Evolutionary conservation across 2,329 filamentous ascomycete genomes (phyloP).

Genomic region (Xylaria sp.): DNA sequence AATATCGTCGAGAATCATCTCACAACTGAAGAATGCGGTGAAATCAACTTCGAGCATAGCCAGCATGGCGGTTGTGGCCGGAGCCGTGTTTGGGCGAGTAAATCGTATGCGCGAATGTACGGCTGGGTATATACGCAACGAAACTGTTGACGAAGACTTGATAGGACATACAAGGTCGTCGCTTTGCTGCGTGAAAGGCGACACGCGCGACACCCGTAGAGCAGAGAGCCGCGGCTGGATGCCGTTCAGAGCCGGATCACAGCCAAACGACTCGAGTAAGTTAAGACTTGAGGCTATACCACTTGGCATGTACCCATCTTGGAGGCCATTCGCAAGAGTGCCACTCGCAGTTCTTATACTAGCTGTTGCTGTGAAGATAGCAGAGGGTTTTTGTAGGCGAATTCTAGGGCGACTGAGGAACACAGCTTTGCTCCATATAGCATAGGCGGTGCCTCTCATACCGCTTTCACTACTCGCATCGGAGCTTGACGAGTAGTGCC

Average conservation of each 20-base stretch:
- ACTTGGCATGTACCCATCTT: conserved; percentile 63
- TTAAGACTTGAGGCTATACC: conserved; percentile 66
- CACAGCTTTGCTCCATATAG: conserved; percentile 56
- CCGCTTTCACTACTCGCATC: conserved; percentile 22
- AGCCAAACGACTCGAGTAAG: conserved; percentile 67
- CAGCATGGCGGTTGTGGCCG: conserved; percentile 56
- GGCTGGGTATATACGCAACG: conserved; percentile 61
- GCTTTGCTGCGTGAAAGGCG: conserved; percentile 56
- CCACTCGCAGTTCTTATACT: conserved; percentile 51
- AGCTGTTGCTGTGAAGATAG: conserved; percentile 60
- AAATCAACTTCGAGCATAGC: conserved; percentile 71
- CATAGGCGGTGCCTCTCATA: conserved; percentile 41
- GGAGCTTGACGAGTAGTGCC: conserved; percentile 37
- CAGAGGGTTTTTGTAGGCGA: conserved; percentile 59
- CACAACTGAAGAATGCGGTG: conserved; percentile 62
- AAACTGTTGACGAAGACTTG: conserved; percentile 56
- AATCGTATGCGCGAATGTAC: conserved; percentile 70
- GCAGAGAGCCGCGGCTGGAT: conserved; percentile 65
- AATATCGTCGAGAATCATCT: conserved; percentile 57
- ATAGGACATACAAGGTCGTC: conserved; percentile 60
- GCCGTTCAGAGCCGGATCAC: conserved; percentile 58
- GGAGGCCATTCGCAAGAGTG: conserved; percentile 37
- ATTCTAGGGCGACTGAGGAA: conserved; percentile 56
- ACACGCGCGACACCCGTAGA: conserved; percentile 67
- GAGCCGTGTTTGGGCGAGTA: conserved; percentile 55